phyloP scores from a whole-genome alignment of 306 rosid genomes.

The Biancaea sappan region DNA sequence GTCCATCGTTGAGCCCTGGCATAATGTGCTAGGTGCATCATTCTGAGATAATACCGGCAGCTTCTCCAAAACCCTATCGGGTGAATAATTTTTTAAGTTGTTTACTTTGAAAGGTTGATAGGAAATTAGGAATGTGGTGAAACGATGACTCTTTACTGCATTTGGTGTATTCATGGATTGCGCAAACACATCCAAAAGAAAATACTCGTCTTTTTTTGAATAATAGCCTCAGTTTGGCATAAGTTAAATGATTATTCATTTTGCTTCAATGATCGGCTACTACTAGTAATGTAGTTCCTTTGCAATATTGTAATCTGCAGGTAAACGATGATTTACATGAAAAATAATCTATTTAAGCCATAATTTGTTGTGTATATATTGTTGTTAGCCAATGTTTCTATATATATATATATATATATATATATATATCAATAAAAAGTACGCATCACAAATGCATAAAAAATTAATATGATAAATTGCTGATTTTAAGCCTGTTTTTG shows the following conservation, averaged over 20 bases:
- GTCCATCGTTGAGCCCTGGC: conserved; percentile 2
- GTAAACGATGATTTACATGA: not conserved
- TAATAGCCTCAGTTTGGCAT: not conserved
- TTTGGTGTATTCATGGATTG: not conserved
- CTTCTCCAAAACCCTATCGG: not conserved
- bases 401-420: too few relatives aligned
- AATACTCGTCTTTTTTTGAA: not conserved
- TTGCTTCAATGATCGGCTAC: not conserved
- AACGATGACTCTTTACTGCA: not conserved
- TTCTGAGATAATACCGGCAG: not conserved
- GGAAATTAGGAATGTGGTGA: not conserved
- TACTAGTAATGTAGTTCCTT: not conserved
- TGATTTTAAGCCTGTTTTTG: too few relatives aligned
- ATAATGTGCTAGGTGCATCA: not conserved
- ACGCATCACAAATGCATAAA: too few relatives aligned
- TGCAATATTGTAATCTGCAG: not conserved
- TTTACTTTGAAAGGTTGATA: not conserved
- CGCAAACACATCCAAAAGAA: not conserved
- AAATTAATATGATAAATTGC: too few relatives aligned
- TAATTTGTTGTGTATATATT: too few relatives aligned
- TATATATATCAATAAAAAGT: too few relatives aligned
- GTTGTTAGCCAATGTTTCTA: too few relatives aligned
- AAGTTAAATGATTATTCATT: not conserved
- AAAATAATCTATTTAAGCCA: not conserved
- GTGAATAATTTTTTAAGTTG: too few relatives aligned